Evolutionary conservation across 2,329 filamentous ascomycete genomes (phyloP).

Genomic region (Pseudopithomyces chartarum): DNA sequence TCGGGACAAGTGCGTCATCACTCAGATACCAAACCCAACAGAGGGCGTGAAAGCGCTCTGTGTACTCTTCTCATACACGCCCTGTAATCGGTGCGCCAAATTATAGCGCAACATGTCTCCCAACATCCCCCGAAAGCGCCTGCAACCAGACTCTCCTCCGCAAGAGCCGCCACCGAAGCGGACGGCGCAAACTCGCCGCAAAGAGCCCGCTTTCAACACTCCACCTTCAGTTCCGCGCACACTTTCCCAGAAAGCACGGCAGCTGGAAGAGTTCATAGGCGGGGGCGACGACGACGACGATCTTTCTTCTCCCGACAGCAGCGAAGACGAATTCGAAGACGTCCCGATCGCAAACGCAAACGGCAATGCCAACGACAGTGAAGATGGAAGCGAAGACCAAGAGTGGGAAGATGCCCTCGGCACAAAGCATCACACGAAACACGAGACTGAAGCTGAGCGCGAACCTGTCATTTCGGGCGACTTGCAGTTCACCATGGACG

Average conservation of each 20-base stretch:
- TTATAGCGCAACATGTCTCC: slow-evolving; percentile 63
- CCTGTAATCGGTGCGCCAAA: neutral
- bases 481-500: slow-evolving; percentile 71
- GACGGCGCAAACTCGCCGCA: slow-evolving; percentile 27
- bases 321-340: slow-evolving; percentile 56
- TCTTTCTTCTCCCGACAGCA: slow-evolving; percentile 49
- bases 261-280: slow-evolving; percentile 41
- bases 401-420: slow-evolving; percentile 48
- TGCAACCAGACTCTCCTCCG: slow-evolving; percentile 55
- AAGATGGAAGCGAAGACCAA: slow-evolving; percentile 47
- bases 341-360: slow-evolving; percentile 49
- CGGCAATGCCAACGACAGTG: slow-evolving; percentile 41
- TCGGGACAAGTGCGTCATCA: slow-evolving; percentile 4
- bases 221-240: slow-evolving; percentile 39
- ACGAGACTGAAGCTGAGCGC: slow-evolving; percentile 41
- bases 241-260: slow-evolving; percentile 39
- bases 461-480: slow-evolving; percentile 64
- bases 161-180: slow-evolving; percentile 40
- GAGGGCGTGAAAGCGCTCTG: neutral
- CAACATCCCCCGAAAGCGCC: slow-evolving; percentile 68
- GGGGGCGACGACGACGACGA: slow-evolving; percentile 48
- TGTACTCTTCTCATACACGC: neutral
- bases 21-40: neutral
- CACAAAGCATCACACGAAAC: slow-evolving; percentile 39
- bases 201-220: slow-evolving; percentile 51